Percentiles rank a stretch among this genome's conserved stretches.
These are phyloP conservation scores for Grammothele lineata DNA, from an alignment of 768 basidiomycete species.

Conservation along the genomic window DNA sequence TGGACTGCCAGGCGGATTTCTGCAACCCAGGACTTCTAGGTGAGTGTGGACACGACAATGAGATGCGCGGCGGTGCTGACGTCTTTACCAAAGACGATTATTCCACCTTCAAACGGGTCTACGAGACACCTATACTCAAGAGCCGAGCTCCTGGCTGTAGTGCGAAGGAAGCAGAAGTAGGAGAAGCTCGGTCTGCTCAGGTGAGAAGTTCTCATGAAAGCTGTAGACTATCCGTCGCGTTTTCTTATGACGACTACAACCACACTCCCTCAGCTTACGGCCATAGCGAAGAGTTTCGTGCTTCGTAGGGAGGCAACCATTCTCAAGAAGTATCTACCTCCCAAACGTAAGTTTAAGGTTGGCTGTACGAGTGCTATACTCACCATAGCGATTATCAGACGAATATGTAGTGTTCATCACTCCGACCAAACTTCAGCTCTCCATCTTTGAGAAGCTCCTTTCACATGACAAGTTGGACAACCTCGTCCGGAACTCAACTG, in stretches of 20 bases:
- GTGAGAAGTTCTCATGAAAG: conserved; percentile 41
- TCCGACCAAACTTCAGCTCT: conserved; percentile 78
- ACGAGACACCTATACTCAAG: conserved; percentile 83
- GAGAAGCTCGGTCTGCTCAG: conserved; percentile 73
- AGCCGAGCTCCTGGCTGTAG: conserved; percentile 78
- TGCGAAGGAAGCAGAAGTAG: conserved; percentile 67
- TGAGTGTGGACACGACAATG: no score
- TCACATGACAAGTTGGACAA: conserved; percentile 64
- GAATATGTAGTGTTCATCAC: conserved; percentile 98
- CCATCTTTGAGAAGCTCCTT: conserved; percentile 75
- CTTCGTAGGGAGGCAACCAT: conserved; percentile 84
- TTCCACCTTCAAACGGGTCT: conserved; percentile 70
- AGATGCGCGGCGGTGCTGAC: no score
- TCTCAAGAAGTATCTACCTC: conserved; percentile 80
- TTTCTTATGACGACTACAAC: no score
- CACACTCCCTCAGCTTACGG: conserved; percentile 46
- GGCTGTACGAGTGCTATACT: not conserved
- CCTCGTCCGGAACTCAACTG: conserved; percentile 66
- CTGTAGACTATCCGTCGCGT: not conserved
- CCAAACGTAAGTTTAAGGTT: conserved; percentile 63
- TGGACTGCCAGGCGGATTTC: conserved; percentile 66
- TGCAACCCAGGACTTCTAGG: conserved; percentile 91
- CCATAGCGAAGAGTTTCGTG: conserved; percentile 84
- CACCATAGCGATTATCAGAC: conserved; percentile 41
- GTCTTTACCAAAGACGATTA: conserved; percentile 60